Percentiles rank a stretch among this genome's conserved stretches.
Conservation (phyloP, 768 basidiomycete genomes). For the Russula vinacea region DNA sequence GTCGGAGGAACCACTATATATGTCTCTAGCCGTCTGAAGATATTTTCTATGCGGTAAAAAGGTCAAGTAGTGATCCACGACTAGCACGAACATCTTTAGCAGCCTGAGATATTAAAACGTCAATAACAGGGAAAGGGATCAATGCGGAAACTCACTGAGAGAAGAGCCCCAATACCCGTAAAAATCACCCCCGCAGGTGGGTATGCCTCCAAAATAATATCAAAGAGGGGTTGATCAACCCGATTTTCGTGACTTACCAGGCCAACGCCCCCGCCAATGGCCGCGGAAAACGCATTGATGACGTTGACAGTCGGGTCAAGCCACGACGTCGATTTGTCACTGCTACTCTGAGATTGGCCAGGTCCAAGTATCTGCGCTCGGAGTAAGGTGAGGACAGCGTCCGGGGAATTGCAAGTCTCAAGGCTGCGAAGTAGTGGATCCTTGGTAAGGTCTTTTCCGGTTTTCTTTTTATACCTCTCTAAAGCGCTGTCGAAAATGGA, state of each 20-base stretch:
- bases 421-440: background rate
- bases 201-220: background rate
- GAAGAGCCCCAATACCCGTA: background rate
- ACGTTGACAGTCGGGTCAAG: background rate
- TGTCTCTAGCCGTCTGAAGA: background rate
- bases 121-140: no score
- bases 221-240: no score
- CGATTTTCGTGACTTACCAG: background rate
- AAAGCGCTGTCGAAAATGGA: background rate
- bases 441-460: background rate
- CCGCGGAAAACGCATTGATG: background rate
- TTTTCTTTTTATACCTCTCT: background rate
- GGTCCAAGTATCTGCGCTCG: background rate
- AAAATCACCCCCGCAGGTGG: background rate
- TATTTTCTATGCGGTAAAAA: background rate
- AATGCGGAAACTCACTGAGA: background rate
- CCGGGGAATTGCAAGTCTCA: background rate
- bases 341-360: background rate
- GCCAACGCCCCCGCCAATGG: background rate
- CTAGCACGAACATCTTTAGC: no score
- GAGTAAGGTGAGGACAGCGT: background rate
- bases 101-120: background rate
- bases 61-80: background rate
- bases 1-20: background rate
- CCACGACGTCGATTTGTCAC: background rate